Conservation (phyloP, 2,329 filamentous ascomycete species). For the Aureobasidium vineae region DNA sequence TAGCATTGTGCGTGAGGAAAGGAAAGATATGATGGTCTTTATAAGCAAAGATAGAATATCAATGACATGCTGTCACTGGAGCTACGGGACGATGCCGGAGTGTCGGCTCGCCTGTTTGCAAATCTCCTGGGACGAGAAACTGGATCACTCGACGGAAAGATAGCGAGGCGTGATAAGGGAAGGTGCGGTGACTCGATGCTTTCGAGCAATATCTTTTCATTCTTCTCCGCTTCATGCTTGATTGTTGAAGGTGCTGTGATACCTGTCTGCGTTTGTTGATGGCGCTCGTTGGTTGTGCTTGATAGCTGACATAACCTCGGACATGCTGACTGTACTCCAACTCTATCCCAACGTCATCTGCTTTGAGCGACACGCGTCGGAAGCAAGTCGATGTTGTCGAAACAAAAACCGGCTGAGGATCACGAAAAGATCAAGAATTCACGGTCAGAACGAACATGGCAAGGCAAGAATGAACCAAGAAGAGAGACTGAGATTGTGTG, state of each 20-base stretch:
- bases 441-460: too few species aligned
- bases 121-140: constrained; percentile 12
- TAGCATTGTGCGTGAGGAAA: not conserved
- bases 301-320: not conserved
- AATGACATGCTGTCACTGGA: constrained; percentile 2
- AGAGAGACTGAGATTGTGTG: not conserved
- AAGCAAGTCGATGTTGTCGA: not conserved
- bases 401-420: not conserved
- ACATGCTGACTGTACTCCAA: not conserved
- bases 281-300: not conserved
- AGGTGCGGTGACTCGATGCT: constrained; percentile 7
- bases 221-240: too few species aligned
- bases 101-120: constrained; percentile 11
- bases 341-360: constrained; percentile 12
- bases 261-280: not conserved
- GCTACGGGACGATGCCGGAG: constrained; percentile 13
- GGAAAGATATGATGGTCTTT: not conserved
- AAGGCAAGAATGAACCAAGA: too few species aligned
- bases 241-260: too few species aligned
- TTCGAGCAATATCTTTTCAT: not conserved
- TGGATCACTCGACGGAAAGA: not conserved
- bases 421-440: too few species aligned
- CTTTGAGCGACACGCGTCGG: not conserved
- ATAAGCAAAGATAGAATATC: not conserved
- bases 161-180: constrained; percentile 12